A percentile compares a stretch with the other conserved stretches of the same genome.
phyloP scores from a whole-genome alignment of 1,284 basidiomycete genomes.

The Ganoderma sinense region DNA sequence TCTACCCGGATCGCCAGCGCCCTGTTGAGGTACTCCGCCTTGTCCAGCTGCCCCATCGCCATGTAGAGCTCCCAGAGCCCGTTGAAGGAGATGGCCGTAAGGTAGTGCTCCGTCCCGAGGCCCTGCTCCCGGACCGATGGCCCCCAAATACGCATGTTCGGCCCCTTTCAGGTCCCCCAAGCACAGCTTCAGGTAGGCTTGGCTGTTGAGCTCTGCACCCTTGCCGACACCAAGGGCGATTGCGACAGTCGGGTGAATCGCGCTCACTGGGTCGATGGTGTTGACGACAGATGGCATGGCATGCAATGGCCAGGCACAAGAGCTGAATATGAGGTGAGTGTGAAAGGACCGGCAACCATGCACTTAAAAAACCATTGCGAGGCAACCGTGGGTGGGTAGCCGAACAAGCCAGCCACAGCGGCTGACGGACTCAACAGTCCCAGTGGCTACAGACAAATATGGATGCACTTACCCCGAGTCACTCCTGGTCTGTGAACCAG shows the following conservation, averaged over 20 bases:
- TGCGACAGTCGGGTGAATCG: constrained; percentile 19
- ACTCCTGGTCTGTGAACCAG: background rate
- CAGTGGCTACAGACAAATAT: background rate
- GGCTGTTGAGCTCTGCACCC: constrained; percentile 32
- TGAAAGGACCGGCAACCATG: background rate
- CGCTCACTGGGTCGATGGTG: constrained; percentile 12
- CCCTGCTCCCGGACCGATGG: constrained; percentile 39
- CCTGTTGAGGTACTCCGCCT: constrained; percentile 41
- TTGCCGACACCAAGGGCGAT: constrained; percentile 16
- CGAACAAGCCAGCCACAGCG: constrained; percentile 1
- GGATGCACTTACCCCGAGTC: background rate
- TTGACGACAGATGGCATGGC: background rate
- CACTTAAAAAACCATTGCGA: background rate
- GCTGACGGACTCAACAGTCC: background rate
- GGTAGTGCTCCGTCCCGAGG: constrained; percentile 27
- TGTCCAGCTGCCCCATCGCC: constrained; percentile 39
- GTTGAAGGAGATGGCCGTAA: constrained; percentile 41
- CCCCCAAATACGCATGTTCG: constrained; percentile 38
- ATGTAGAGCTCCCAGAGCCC: constrained; percentile 45
- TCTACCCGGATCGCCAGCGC: constrained; percentile 39
- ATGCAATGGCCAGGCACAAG: background rate
- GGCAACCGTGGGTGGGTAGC: background rate
- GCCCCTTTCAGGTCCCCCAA: constrained; percentile 40
- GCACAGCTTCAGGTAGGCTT: constrained; percentile 32
- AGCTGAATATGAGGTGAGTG: background rate